These are phyloP conservation scores for Carallia pectinifolia DNA, from an alignment of 345 rosid genomes.

Conservation along the genomic window DNA sequence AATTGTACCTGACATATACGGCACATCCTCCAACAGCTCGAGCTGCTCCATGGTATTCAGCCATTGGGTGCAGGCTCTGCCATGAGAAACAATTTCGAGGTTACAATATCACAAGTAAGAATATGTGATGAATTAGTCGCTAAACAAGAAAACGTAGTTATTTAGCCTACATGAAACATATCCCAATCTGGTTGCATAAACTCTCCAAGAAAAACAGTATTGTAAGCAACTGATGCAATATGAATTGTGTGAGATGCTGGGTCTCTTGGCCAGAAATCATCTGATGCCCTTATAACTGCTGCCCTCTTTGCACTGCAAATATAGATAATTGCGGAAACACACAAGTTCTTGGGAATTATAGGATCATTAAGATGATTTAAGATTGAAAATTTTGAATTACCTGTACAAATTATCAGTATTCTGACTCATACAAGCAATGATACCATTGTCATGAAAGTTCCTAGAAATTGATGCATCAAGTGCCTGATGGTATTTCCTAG, in stretches of 20 bases:
- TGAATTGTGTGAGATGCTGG: conserved; percentile 72
- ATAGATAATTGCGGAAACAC: not conserved
- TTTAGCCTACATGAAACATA: conserved; percentile 60
- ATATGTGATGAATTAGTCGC: not conserved
- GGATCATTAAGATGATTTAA: not conserved
- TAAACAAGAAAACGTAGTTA: not conserved
- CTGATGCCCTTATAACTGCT: conserved; percentile 60
- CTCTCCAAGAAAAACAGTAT: conserved; percentile 63
- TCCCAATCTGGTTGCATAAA: conserved; percentile 84
- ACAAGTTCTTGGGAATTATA: not conserved
- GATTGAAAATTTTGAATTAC: conserved; percentile 15
- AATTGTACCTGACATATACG: conserved; percentile 51
- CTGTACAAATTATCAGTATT: conserved; percentile 69
- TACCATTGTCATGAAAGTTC: conserved; percentile 56
- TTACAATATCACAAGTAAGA: not conserved
- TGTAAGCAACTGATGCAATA: conserved; percentile 68
- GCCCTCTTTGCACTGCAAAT: conserved; percentile 48
- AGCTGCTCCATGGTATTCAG: conserved; percentile 72
- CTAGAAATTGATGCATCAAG: conserved; percentile 59
- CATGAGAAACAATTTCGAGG: conserved; percentile 8
- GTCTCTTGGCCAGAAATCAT: conserved; percentile 74
- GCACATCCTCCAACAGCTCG: conserved; percentile 66
- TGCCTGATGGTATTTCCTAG: conserved; percentile 66
- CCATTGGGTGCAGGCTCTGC: conserved; percentile 70
- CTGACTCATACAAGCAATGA: conserved; percentile 70